Evolutionary conservation across 2,329 filamentous ascomycete species (phyloP).

Genomic region (Cladorrhinum sp.): DNA sequence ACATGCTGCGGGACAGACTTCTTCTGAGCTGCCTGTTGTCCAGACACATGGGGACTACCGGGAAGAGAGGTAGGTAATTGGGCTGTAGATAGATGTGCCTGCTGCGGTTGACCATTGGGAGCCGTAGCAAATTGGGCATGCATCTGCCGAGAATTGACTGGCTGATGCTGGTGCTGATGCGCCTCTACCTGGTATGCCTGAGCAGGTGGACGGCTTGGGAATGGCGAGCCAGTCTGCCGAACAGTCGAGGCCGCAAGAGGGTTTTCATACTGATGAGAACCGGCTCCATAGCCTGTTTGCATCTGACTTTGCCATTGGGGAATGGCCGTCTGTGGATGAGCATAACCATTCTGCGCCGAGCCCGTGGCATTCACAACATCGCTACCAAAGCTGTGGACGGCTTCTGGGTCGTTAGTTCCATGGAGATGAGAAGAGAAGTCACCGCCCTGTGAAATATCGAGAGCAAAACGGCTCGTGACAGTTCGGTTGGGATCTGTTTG

Average conservation of each 20-base stretch:
- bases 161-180: conserved; percentile 13
- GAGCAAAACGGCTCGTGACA: conserved; percentile 21
- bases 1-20: conserved; percentile 18
- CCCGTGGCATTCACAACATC: conserved; percentile 2
- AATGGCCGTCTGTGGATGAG: conserved; percentile 17
- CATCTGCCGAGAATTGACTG: conserved; percentile 1
- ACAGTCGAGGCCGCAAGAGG: conserved; percentile 15
- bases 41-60: conserved; percentile 14
- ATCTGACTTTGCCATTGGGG: conserved; percentile 24
- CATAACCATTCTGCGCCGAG: conserved; percentile 17
- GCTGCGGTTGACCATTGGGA: conserved; percentile 18
- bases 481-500: conserved; percentile 14
- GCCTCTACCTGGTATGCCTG: conserved; percentile 14
- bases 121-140: conserved; percentile 19
- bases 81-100: conserved; percentile 10
- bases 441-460: conserved; percentile 15
- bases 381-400: conserved; percentile 16
- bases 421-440: conserved; percentile 20
- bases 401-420: conserved; percentile 11
- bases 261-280: conserved; percentile 21
- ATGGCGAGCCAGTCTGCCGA: conserved; percentile 10
- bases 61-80: conserved; percentile 13
- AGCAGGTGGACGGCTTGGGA: conserved; percentile 2
- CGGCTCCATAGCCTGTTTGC: conserved; percentile 14
- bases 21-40: conserved; percentile 14